A percentile compares a stretch with the other conserved stretches of the same genome.
phyloP scores from a whole-genome alignment of 1,284 basidiomycete species.

The Fomitiporia mediterranea region DNA sequence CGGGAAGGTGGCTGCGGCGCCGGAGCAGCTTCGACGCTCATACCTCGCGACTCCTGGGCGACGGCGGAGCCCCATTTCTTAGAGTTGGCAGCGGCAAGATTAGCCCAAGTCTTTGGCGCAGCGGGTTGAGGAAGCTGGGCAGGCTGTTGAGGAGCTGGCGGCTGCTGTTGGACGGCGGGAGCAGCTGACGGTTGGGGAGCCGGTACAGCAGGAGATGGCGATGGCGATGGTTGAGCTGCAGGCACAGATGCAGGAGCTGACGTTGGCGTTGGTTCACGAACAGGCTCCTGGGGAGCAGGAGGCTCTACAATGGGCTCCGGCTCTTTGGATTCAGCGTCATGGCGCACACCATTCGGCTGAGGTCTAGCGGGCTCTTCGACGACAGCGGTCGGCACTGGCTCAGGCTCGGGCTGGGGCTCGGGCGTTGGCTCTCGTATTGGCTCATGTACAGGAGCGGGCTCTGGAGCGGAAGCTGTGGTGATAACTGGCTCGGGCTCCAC shows the following conservation, averaged over 20 bases:
- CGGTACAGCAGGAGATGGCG: slow-evolving; percentile 35
- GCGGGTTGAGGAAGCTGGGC: slow-evolving; percentile 47
- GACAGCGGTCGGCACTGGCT: slow-evolving; percentile 32
- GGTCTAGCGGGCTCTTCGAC: slow-evolving; percentile 37
- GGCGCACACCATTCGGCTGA: slow-evolving; percentile 35
- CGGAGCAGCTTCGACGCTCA: slow-evolving; percentile 53
- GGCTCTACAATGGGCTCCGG: slow-evolving; percentile 22
- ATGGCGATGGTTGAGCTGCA: slow-evolving; percentile 29
- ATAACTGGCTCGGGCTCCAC: slow-evolving; percentile 29
- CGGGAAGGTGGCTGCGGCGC: slow-evolving; percentile 39
- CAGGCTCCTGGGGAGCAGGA: slow-evolving; percentile 10
- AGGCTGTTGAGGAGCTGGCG: slow-evolving; percentile 33
- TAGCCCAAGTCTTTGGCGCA: slow-evolving; percentile 83
- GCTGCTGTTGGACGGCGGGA: slow-evolving; percentile 17
- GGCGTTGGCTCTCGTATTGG: slow-evolving; percentile 34
- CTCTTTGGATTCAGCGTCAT: slow-evolving; percentile 26
- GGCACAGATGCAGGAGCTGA: slow-evolving; percentile 29
- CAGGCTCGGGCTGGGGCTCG: slow-evolving; percentile 35
- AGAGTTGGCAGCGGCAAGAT: slow-evolving; percentile 76
- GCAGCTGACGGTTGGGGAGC: slow-evolving; percentile 26
- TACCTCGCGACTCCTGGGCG: slow-evolving; percentile 67
- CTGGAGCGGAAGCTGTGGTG: slow-evolving; percentile 26
- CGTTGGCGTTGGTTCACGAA: slow-evolving; percentile 27
- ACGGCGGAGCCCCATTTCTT: slow-evolving; percentile 78
- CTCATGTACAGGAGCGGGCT: slow-evolving; percentile 27